Conservation (phyloP, 257 asterid species). For the Fraxinus anomala region DNA sequence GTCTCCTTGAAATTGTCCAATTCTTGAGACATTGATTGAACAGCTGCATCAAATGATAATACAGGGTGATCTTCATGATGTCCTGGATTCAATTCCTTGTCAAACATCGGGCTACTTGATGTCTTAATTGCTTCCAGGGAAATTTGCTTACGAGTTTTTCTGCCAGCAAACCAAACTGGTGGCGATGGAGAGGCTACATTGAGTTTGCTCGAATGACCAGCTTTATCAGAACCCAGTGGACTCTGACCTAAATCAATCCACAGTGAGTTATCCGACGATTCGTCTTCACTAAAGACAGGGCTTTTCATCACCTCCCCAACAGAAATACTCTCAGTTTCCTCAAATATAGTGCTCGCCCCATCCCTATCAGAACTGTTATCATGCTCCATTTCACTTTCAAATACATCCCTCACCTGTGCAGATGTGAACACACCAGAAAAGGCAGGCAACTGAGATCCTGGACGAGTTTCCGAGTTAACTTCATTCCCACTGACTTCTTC, state of each 20-base stretch:
- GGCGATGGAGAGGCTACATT: constrained; percentile 75
- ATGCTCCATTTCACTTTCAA: constrained; percentile 88
- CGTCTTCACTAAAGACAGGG: constrained; percentile 96
- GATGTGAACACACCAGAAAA: constrained; percentile 97
- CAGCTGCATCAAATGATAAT: constrained; percentile 89
- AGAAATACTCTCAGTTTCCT: constrained; percentile 87
- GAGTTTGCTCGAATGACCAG: constrained; percentile 54
- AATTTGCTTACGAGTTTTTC: constrained; percentile 54
- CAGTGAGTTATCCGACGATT: constrained; percentile 90
- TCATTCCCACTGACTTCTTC: constrained; percentile 66
- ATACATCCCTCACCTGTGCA: constrained; percentile 94
- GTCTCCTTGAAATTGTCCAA: constrained; percentile 65
- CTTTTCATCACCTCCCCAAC: constrained; percentile 97
- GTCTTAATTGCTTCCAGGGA: constrained; percentile 71
- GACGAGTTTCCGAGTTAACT: constrained; percentile 54
- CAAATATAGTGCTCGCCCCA: constrained; percentile 93
- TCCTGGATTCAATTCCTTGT: constrained; percentile 56
- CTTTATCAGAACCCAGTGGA: constrained; percentile 71
- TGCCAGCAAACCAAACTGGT: constrained; percentile 83
- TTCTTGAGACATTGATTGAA: constrained; percentile 84
- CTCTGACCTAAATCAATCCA: constrained; percentile 99
- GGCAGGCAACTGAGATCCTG: constrained; percentile 82
- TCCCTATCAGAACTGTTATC: constrained; percentile 90
- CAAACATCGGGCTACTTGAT: constrained; percentile 65
- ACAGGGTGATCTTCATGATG: constrained; percentile 47